Conservation (phyloP, 1,284 basidiomycete genomes). For the Boletus hoseneyae region DNA sequence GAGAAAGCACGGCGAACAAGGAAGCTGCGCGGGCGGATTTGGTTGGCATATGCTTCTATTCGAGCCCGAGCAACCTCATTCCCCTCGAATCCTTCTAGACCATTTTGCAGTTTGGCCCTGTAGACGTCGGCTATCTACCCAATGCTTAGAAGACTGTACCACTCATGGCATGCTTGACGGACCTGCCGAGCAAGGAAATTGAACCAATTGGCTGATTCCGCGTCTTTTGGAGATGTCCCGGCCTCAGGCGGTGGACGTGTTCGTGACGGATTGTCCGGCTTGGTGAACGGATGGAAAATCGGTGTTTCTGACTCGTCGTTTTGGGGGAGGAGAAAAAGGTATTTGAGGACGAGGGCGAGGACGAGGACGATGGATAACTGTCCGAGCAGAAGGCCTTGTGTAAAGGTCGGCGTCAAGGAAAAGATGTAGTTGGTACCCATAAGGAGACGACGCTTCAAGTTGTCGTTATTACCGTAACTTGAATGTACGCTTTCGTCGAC, state of each 20-base stretch:
- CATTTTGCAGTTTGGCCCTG: slow-evolving; percentile 64
- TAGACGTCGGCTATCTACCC: slow-evolving; percentile 66
- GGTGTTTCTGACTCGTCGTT: slow-evolving; percentile 50
- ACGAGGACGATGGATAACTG: slow-evolving; percentile 75
- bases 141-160: slow-evolving; percentile 4
- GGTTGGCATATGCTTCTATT: slow-evolving; percentile 70
- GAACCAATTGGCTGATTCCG: slow-evolving; percentile 75
- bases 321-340: slow-evolving; percentile 74
- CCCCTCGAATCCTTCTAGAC: slow-evolving; percentile 58
- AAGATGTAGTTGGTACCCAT: slow-evolving; percentile 67
- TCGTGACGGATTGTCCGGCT: slow-evolving; percentile 40
- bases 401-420: slow-evolving; percentile 77
- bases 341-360: slow-evolving; percentile 69
- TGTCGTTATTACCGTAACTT: not conserved
- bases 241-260: slow-evolving; percentile 32
- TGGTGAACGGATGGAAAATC: slow-evolving; percentile 55
- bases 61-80: slow-evolving; percentile 67
- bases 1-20: slow-evolving; percentile 45
- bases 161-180: slow-evolving; percentile 16
- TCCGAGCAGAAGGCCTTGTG: slow-evolving; percentile 76
- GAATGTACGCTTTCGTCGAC: slow-evolving; percentile 43
- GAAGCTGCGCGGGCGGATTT: slow-evolving; percentile 62
- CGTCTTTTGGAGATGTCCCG: slow-evolving; percentile 20
- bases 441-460: slow-evolving; percentile 1
- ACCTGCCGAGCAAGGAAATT: slow-evolving; percentile 69